Base-by-base conservation (phyloP, 2,329 filamentous ascomycete species). In the Exutisphaerella laricina region DNA sequence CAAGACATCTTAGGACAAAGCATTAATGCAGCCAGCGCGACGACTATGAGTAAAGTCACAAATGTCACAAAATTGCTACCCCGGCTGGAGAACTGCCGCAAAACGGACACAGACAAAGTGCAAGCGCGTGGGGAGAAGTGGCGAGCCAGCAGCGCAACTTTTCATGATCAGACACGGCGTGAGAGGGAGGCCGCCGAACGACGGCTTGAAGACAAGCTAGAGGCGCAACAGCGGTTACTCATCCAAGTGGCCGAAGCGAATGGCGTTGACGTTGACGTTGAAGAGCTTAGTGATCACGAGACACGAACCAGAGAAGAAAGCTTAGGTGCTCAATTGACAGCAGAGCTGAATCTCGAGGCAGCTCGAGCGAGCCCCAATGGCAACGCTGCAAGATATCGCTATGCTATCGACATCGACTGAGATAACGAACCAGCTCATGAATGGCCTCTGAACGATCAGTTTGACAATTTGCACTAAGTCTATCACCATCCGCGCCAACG, bases 401-500 rank as follows among this genome's bases (percentile, higher is more conserved):
- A 35, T 20, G 34, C 47, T 9, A 51, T 53, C 28, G 41, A 41
- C 12, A 48, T 52, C 32, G 51, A 54, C 39, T 50, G 44, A 45
- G 20, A 18, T n/a, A 18, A 37, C 14, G 23, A 26, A 26, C 23
- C 6, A 26, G 6, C 23, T 26, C 23, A 26, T 6, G 23, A 26
- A 6, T 26, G 6, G 23, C 23, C 12, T 26, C 6, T 12, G 23
- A 26, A 12, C 23, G 23, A 7, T 12, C 23, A 26, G 6, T 26
- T 6, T 12, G 6, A 26, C 23, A 26, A 6, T n/a, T n/a, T n/a
- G n/a, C n/a, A n/a, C n/a, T 4, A 10, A 3, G 29, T n/a, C 8
- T 3, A 33, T 55, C 63, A 86, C 84, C 83, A 87, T 0, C 83
- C 83, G 43, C 78, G 73, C 73, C 80, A 84, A 49, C 83, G 70